Base-by-base conservation (phyloP, 2,329 filamentous ascomycete species). In the Aciculosporium take region DNA sequence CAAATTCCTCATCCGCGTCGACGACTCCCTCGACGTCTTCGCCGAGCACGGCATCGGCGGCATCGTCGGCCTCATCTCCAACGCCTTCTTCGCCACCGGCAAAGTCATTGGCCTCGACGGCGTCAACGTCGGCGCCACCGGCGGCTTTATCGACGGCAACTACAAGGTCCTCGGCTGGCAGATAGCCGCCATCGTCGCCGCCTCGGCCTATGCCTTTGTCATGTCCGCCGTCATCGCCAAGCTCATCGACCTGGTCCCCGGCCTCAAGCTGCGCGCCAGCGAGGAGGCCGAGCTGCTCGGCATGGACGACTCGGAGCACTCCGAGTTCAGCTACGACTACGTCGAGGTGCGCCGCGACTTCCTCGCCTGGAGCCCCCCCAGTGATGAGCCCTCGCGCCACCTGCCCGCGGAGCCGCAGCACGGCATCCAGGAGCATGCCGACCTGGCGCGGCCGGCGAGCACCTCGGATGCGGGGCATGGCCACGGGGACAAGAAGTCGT, bases 251-350 rank as follows among this genome's bases (percentile, higher is more conserved):
- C 58, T 78, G 48, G 69, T 87, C 18, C 84, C 84, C 21, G 84
- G 84, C 36, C 73, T 91, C 17, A 75, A 86, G 58, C 80, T 91
- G 35, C 82, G 84, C 44, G 83, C 84, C 7, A 81, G 75, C 21
- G 82, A 87, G 55, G 81, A 88, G 62, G 84, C 84, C 20, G 84
- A 91, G 62, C 75, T 89, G 10, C 75, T 89, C 43, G 84, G 84
- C 51, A 88, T 89, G 82, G 84, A 91, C 55, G 84, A 89, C 57
- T 84, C 89, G 63, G 84, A 91, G 65, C 82, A 89, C 52, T 84
- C 84, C 62, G 84, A 91, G 63, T 91, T 89, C 57, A 84, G 84
- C 10, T 89, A 89, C 68, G 84, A 91, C 60, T 91, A 89, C 60
- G 84, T 91, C 49, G 84, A 91, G 71, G 83, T 89, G 45, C 81